Evolutionary conservation across 176 grass and related monocot genomes (phyloP), one percentile per base, ranked within the genome.

Genomic region (Ananas comosus): DNA sequence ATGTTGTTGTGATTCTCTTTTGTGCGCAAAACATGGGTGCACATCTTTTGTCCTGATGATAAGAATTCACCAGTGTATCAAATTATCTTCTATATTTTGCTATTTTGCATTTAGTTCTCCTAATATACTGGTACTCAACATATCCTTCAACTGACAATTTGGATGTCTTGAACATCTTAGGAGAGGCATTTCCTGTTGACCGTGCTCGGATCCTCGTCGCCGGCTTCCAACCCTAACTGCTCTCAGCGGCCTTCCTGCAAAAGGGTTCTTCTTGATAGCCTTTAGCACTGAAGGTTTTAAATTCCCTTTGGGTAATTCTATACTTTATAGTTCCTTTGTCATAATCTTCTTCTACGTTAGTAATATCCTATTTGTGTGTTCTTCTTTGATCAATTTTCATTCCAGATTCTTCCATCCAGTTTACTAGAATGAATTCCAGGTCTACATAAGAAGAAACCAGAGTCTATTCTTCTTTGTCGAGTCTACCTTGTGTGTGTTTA

Each of bases 201-300:
- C 42, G 66, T 93, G 17, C 70, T 99, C 75, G 95, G 72, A 48
- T 51, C 93, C 74, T 74, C 89, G 63, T 93, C 90, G 51, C 87
- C 90, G 19, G 84, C 50, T 50, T 65, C 78, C 42, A 88, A 58
- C 68, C 69, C 71, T 63, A 78, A 87, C 8, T 64, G 77, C 72
- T 83, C 90, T 79, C 80, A 91, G 72, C 84, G 88, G 61, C 90
- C 90, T 64, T 82, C 90, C 64, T 99, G 90, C 87, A 94, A 94
- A 88, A 94, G 87, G 82, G 87, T 78, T 86, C 95, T 99, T 82
- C 85, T 92, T 80, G 87, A 87, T 83, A 92, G 76, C 81, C 87
- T 91, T 67, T 88, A 72, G 83, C 53, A 51, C 16, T 54, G 47
- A 9, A 51, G 42, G 24, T 50, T 27, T 51, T 9, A 1, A 54